Evolutionary conservation across 2,329 filamentous ascomycete genomes (phyloP).

Genomic region (Alternaria sp.): DNA sequence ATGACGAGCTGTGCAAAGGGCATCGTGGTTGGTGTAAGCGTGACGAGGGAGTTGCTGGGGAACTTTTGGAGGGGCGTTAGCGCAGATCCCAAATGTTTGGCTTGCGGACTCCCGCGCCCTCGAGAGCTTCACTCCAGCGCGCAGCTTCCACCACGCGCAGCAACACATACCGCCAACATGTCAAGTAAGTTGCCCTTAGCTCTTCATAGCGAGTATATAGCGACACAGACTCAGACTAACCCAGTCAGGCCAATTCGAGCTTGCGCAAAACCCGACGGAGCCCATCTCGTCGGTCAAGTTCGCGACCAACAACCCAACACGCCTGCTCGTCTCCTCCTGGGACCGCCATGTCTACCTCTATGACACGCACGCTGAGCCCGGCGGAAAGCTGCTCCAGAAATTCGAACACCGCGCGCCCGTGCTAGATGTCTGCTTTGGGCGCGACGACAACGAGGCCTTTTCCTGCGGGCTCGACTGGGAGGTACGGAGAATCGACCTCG

Average conservation of each 20-base stretch:
- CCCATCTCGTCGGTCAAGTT: conserved; percentile 87
- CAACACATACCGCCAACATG: conserved; percentile 29
- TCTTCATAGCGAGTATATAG: accelerated
- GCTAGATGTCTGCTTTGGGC: conserved; percentile 89
- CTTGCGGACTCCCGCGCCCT: conserved; percentile 22
- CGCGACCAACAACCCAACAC: conserved; percentile 75
- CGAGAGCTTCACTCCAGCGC: conserved; percentile 25
- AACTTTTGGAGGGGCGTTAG: conserved; percentile 25
- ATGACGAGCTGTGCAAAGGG: conserved; percentile 80
- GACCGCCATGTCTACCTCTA: conserved; percentile 92
- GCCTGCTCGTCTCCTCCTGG: conserved; percentile 92
- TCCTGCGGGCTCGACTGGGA: conserved; percentile 86
- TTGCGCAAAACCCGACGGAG: conserved; percentile 82
- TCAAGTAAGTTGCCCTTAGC: conserved; percentile 26
- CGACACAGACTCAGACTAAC: neutral
- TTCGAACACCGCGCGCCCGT: conserved; percentile 86
- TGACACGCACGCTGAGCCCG: conserved; percentile 68
- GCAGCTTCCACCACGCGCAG: conserved; percentile 4
- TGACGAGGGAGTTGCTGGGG: conserved; percentile 2
- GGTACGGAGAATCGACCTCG: conserved; percentile 80
- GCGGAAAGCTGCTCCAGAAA: conserved; percentile 71
- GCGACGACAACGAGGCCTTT: conserved; percentile 81
- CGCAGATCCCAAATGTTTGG: conserved; percentile 13
- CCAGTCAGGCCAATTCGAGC: conserved; percentile 71
- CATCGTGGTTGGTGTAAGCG: conserved; percentile 47